Conservation (phyloP, 192 early-diverging fungal species). For the Gamsiella multidivaricata region DNA sequence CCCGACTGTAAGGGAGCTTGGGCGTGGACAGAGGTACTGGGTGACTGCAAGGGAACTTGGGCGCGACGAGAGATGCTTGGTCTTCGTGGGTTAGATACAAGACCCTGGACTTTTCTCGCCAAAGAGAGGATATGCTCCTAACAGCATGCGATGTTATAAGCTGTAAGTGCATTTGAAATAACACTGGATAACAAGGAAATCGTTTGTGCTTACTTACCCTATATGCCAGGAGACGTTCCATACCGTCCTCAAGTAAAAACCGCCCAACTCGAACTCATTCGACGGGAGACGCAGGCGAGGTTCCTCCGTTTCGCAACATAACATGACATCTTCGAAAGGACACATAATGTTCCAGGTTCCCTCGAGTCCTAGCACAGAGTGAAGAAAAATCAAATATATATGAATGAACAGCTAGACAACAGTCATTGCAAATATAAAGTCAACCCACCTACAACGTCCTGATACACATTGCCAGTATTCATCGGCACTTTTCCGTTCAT, state of each 20-base stretch:
- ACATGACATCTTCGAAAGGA: slow-evolving; percentile 5
- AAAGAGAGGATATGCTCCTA: slow-evolving; percentile 20
- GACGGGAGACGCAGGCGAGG: background rate
- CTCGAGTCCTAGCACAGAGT: slow-evolving; percentile 12
- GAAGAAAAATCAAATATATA: background rate
- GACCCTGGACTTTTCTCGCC: slow-evolving; percentile 15
- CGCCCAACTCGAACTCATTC: slow-evolving; percentile 12
- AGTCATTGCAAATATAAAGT: background rate
- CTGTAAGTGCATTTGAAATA: background rate
- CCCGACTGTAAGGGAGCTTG: background rate
- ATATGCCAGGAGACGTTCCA: slow-evolving; percentile 18
- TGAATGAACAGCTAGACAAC: background rate
- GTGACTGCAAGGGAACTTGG: background rate
- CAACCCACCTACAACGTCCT: slow-evolving; percentile 19
- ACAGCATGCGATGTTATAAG: background rate
- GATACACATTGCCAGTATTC: background rate
- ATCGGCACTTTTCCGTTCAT: slow-evolving; percentile 7
- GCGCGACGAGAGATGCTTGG: slow-evolving; percentile 9
- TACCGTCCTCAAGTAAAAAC: slow-evolving; percentile 23
- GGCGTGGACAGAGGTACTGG: background rate
- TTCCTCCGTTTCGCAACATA: slow-evolving; percentile 22
- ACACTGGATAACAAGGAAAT: background rate
- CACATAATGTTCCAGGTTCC: slow-evolving; percentile 13
- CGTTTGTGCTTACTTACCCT: slow-evolving; percentile 10
- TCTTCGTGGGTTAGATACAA: slow-evolving; percentile 19